Conservation (phyloP, 2,329 filamentous ascomycete genomes). For the Mycosphaerella sp. region DNA sequence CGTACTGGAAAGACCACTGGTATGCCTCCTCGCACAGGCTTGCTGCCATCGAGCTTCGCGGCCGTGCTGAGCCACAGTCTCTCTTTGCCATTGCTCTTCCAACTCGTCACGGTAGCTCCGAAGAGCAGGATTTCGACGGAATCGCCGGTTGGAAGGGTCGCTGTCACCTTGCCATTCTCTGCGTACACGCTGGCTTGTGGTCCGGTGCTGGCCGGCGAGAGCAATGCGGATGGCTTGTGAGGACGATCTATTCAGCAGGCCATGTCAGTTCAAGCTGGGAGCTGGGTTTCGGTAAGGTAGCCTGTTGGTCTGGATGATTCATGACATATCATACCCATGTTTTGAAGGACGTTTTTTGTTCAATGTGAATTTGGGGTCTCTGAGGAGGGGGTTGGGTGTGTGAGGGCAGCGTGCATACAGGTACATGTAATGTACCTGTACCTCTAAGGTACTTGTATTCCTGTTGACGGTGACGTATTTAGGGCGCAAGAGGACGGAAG, state of each 20-base stretch:
- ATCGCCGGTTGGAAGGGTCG: constrained; percentile 77
- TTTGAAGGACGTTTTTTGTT: not conserved
- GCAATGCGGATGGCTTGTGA: constrained; percentile 72
- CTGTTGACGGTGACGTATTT: too few species aligned
- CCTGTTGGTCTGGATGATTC: too few species aligned
- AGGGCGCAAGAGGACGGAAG: too few species aligned
- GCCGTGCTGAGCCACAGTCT: constrained; percentile 30
- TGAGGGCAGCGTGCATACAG: too few species aligned
- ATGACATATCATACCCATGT: not conserved
- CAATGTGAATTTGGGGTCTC: too few species aligned
- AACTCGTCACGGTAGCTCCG: constrained; percentile 86
- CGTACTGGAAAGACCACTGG: constrained; percentile 87
- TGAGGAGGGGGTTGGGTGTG: too few species aligned
- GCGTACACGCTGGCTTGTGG: constrained; percentile 72
- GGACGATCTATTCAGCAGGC: constrained; percentile 55
- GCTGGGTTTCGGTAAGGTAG: too few species aligned
- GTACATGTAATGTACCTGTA: too few species aligned
- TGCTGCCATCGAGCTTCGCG: constrained; percentile 75
- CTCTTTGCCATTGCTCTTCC: constrained; percentile 66
- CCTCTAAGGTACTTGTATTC: too few species aligned
- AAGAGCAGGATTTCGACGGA: constrained; percentile 79
- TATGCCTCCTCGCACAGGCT: constrained; percentile 85
- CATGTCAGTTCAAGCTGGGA: not conserved
- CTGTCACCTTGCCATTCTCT: constrained; percentile 66
- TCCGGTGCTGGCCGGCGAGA: constrained; percentile 52